phyloP scores from a whole-genome alignment of 73 alveolate genomes.

The Tetrahymena borealis region DNA sequence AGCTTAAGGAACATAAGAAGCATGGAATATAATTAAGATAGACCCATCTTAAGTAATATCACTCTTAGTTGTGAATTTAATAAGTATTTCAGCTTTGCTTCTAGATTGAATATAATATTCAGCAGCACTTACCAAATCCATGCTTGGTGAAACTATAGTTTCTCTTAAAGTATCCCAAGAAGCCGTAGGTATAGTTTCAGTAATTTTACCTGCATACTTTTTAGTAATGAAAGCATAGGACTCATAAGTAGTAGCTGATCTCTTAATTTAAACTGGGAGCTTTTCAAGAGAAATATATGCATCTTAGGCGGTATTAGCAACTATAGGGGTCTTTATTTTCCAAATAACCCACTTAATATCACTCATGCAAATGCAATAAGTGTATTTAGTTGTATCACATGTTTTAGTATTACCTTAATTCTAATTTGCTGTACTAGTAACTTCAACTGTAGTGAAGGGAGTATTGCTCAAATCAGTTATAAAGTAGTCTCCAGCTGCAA shows the following conservation, averaged over 20 bases:
- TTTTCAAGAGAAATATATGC: background rate
- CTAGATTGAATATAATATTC: background rate
- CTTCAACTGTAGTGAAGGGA: background rate
- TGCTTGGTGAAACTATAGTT: background rate
- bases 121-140: background rate
- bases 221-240: background rate
- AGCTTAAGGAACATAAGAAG: background rate
- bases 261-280: background rate
- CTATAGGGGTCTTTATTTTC: background rate
- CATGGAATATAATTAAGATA: background rate
- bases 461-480: background rate
- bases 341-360: background rate
- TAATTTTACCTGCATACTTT: background rate
- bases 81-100: background rate
- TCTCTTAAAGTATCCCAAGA: background rate
- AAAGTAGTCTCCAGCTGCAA: background rate
- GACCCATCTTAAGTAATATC: background rate
- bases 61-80: background rate
- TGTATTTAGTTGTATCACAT: background rate
- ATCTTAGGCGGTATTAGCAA: background rate
- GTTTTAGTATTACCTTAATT: background rate
- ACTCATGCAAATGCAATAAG: background rate
- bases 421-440: background rate
- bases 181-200: background rate
- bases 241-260: background rate